Percentiles rank a stretch among this genome's conserved stretches.
Evolutionary conservation across 2,329 filamentous ascomycete species (phyloP).

Genomic region (Tolypocladium tundrense): DNA sequence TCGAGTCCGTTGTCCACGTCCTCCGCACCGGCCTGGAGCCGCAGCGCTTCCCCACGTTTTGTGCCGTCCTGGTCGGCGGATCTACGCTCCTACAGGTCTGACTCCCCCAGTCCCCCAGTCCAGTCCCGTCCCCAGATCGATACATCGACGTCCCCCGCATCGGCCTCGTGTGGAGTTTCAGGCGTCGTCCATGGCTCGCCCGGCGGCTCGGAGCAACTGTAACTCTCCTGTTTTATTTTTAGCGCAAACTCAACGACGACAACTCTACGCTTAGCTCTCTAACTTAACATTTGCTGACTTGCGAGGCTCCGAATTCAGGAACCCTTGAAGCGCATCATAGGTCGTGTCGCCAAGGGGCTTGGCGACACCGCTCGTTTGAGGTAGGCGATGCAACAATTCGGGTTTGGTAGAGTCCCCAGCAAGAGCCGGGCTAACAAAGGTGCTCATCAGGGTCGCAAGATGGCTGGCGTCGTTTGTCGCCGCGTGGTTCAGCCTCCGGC

Average conservation of each 20-base stretch:
- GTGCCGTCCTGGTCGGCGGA: constrained; percentile 48
- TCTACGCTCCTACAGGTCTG: constrained; percentile 50
- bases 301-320: constrained; percentile 13
- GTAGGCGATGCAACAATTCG: constrained; percentile 6
- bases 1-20: constrained; percentile 25
- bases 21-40: constrained; percentile 41
- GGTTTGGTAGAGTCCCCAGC: background rate
- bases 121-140: background rate
- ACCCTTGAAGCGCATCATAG: constrained; percentile 18
- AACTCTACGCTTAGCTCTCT: background rate
- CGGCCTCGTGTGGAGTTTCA: background rate
- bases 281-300: background rate
- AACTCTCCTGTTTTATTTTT: background rate
- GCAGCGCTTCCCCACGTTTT: constrained; percentile 52
- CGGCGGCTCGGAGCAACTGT: background rate
- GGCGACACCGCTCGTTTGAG: constrained; percentile 14
- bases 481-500: constrained; percentile 44
- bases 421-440: background rate
- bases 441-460: constrained; percentile 36
- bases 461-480: constrained; percentile 50
- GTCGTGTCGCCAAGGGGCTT: constrained; percentile 13
- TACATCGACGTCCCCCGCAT: background rate
- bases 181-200: background rate
- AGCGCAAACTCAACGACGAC: background rate
- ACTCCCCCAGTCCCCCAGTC: background rate